Evolutionary conservation across 208 protist species (phyloP).

Genomic region (Trypanosoma conorhini): DNA sequence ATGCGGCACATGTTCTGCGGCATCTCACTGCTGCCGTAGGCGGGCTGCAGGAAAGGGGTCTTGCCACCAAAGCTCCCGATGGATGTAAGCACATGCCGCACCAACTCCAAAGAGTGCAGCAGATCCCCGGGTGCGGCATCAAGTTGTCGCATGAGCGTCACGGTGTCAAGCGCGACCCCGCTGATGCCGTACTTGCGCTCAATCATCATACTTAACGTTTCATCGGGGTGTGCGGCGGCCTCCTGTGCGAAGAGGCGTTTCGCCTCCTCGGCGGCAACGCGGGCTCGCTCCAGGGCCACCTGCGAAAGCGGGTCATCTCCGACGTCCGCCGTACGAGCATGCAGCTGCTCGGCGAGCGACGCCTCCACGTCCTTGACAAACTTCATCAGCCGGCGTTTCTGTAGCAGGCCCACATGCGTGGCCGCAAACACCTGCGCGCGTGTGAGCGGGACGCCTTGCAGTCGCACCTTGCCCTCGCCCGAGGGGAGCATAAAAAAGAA

Average conservation of each 20-base stretch:
- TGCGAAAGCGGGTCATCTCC: slow-evolving; percentile 40
- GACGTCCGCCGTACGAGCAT: slow-evolving; percentile 56
- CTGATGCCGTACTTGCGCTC: slow-evolving; percentile 48
- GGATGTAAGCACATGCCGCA: slow-evolving; percentile 70
- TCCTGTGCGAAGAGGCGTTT: slow-evolving; percentile 18
- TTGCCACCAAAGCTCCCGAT: slow-evolving; percentile 68
- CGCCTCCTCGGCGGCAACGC: slow-evolving; percentile 26
- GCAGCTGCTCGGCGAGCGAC: slow-evolving; percentile 66
- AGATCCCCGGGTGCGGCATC: slow-evolving; percentile 24
- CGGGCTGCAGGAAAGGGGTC: slow-evolving; percentile 77
- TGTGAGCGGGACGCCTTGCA: slow-evolving; percentile 72
- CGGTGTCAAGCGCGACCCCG: slow-evolving; percentile 42
- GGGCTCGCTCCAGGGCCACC: slow-evolving; percentile 1
- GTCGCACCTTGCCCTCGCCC: slow-evolving; percentile 26
- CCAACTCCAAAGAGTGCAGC: slow-evolving; percentile 45
- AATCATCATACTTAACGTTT: slow-evolving; percentile 49
- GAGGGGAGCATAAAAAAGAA: slow-evolving; percentile 42
- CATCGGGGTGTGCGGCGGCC: slow-evolving; percentile 15
- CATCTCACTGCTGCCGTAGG: slow-evolving; percentile 85
- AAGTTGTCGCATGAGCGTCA: slow-evolving; percentile 69
- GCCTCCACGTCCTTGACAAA: slow-evolving; percentile 88
- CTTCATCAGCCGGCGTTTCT: slow-evolving; percentile 93
- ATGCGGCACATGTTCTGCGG: slow-evolving; percentile 87
- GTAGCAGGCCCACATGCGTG: slow-evolving; percentile 54
- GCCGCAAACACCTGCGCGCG: slow-evolving; percentile 80